Evolutionary conservation across 805 yeast species (phyloP), one percentile per base, ranked within the genome.

Genomic region (Cyberlindnera maritima): DNA sequence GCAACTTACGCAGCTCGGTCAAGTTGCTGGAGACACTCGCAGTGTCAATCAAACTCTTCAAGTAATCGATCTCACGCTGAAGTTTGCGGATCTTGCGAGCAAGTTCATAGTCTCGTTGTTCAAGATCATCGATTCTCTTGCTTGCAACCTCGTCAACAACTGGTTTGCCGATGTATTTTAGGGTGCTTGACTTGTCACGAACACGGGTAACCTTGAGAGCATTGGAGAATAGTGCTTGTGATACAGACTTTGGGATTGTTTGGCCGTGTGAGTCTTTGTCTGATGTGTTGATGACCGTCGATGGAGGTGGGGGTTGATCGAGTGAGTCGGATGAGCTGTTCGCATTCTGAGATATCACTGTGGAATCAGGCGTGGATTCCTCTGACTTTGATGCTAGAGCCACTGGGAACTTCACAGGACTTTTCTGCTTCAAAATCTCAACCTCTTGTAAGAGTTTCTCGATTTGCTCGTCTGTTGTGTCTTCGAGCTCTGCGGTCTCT

Each of bases 61-160:
- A 49, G 49, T 71, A 71, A 17, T 55, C 58, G 18, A 72, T 71
- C 47, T 72, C 76, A 37, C 61, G 66, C 18, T 63, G 60, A 15
- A 72, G 46, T 47, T 71, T 72, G 7, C 53, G 49, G 44, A 71
- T 68, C 49, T 71, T 71, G 20, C 47, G 46, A 1, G 62, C 53
- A 17, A 71, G 53, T 26, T 66, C 61, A 14, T 61, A 64, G 36
- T 69, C 63, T 25, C 61, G 59, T 17, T 50, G 52, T 44, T 70
- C 68, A 20, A 71, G 47, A 11, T 58, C 49, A 12, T 61, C 58
- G 10, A 57, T 50, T 49, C 58, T 57, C 33, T 43, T 46, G 3
- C 33, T 44, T 0, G 59, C 44, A n/a, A 48, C 58, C 26, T 48
- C 54, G 18, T 51, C 52, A 31, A 54, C 54, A 18, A 55, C 46